Base-by-base conservation (phyloP, 176 grass and related monocot species). In the Raddia guianensis region DNA sequence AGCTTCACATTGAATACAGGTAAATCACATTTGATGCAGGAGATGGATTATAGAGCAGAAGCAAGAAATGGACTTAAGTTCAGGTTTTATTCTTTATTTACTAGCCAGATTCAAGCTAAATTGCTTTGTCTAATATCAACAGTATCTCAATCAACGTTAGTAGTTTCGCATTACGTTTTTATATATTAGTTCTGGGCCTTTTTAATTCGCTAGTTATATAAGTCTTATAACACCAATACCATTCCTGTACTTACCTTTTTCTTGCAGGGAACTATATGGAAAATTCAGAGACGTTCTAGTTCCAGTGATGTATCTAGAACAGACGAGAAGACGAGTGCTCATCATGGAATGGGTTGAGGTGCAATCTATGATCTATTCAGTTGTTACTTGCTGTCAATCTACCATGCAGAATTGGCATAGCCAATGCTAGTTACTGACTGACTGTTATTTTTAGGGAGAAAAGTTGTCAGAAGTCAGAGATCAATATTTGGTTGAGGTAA, bases 261-360 rank as follows among this genome's bases (percentile, higher is more conserved):
- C 12, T 42, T 64, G 33, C 88, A 97, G 95, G 85, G 82, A 98
- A 85, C 82, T 98, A 53, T 98, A 91, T 83, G 95, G 95, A 18
- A 83, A 91, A 74, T 70, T 98, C 35, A 92, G 82, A 80, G 92
- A 98, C 85, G 86, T 98, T 7, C 48, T 89, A 20, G 95, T 98
- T 80, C 95, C 92, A 18, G 92, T 93, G 79, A 98, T 98, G 95
- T 91, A 92, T 93, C 80, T 89, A 8, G 92, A 98, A 46, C 80
- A 92, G 64, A 92, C 92, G 12, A 91, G 90, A 81, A 82, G 77
- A 35, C 81, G 81, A 49, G 92, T 98, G 40, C 92, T 98, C 45
- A 42, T 89, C 64, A 98, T 98, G 95, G 95, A 98, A 94, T 98
- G 95, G 95, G 86, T 98, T 73, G 92, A 98, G 92, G 95, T 98